phyloP scores from a whole-genome alignment of 192 early-diverging fungal species.

The Coemansia sp. region DNA sequence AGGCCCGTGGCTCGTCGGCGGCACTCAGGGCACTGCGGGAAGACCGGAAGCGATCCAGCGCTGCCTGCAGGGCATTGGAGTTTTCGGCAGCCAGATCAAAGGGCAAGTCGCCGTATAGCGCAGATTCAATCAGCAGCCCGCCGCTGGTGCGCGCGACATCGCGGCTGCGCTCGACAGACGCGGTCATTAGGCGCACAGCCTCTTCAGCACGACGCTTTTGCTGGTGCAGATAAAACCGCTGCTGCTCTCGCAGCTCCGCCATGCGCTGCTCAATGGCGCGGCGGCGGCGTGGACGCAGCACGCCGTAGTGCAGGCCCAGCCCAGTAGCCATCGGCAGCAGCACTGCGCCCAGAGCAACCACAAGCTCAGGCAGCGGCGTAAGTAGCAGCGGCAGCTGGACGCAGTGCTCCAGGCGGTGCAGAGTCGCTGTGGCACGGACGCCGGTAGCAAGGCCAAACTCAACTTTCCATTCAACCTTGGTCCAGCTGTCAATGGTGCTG shows the following conservation, averaged over 20 bases:
- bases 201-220: slow-evolving; percentile 78
- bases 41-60: slow-evolving; percentile 10
- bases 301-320: slow-evolving; percentile 56
- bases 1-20: slow-evolving; percentile 37
- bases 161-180: slow-evolving; percentile 64
- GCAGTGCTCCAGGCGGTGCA: slow-evolving; percentile 67
- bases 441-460: slow-evolving; percentile 62
- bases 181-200: slow-evolving; percentile 69
- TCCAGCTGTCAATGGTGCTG: slow-evolving; percentile 24
- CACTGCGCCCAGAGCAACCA: slow-evolving; percentile 55
- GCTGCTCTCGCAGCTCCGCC: slow-evolving; percentile 59
- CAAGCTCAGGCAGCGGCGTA: slow-evolving; percentile 57
- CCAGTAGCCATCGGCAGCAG: slow-evolving; percentile 57
- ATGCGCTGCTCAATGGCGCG: slow-evolving; percentile 47
- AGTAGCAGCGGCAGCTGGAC: slow-evolving; percentile 65
- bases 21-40: slow-evolving; percentile 19
- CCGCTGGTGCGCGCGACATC: slow-evolving; percentile 65
- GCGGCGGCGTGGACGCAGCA: slow-evolving; percentile 62
- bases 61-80: slow-evolving; percentile 22
- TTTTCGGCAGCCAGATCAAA: slow-evolving; percentile 41
- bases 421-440: slow-evolving; percentile 58
- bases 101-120: slow-evolving; percentile 82
- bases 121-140: slow-evolving; percentile 76
- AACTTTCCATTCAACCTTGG: slow-evolving; percentile 58
- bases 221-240: slow-evolving; percentile 58